Base-by-base conservation (phyloP, 78 protist genomes). In the Planoprotostelium fungivorum region DNA sequence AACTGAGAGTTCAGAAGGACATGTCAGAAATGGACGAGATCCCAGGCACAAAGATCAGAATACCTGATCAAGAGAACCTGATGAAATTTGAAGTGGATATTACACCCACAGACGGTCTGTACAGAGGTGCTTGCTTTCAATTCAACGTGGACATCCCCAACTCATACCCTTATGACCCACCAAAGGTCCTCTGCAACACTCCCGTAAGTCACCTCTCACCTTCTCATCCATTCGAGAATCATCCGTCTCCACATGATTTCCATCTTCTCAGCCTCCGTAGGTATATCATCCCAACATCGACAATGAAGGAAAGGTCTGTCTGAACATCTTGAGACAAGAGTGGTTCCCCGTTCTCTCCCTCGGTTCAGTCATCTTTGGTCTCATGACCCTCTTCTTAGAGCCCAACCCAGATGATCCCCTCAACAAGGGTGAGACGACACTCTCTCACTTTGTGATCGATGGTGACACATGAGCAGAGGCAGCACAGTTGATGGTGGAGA, bases 331-430 rank as follows among this genome's bases (percentile, higher is more conserved):
- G 85, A 84, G 97, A 29, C 95, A 91, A 83, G 98, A 96, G 85
- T 96, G 98, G 98, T 91, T 93, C 91, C 98, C 98, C 35, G 96
- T 96, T 31, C 88, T 96, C 38, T 91, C 89, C 35, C 85, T 94
- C 35, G 90, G 95, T 34, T 38, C 91, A 23, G 95, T 96, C 34
- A 93, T 96, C 87, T 92, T 88, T 51, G 97, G 97, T 39, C 91
- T 95, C 9, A 88, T 85, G 87, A 91, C 93, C 1, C 87, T 97
- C 29, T 96, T 97, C 86, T 86, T 90, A 37, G 98, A 97, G 73
- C 98, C 98, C 38, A 96, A 97, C 87, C 93, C 97, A 28, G 95
- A 91, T 37, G 98, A 97, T 51, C 98, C 98, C n/a, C 95, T 97
- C 83, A 97, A 97, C 86, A 95, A 93, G 23, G 96, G 94, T 86